Percentiles rank a stretch among this genome's conserved stretches.
Evolutionary conservation across 495 filamentous ascomycete genomes (phyloP).

Genomic region (Xylaria venustula): DNA sequence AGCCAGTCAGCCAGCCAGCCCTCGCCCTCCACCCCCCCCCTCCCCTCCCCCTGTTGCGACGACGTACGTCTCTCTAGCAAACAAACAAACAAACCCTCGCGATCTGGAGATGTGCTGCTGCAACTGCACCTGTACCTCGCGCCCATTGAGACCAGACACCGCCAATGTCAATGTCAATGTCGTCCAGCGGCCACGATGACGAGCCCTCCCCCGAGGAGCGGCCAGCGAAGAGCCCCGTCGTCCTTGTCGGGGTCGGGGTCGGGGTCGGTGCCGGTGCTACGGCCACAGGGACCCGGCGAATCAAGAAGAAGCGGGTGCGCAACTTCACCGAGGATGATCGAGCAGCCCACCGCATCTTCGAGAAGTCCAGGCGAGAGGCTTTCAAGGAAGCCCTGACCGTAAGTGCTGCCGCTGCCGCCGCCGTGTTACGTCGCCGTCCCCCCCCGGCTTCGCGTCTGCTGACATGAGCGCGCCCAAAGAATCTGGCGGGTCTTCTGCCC

Average conservation of each 20-base stretch:
- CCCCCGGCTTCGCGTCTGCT: background rate
- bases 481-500: constrained; percentile 25
- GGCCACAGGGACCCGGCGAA: background rate
- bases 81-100: constrained; percentile 6
- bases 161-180: constrained; percentile 16
- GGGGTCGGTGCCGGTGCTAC: too few species aligned
- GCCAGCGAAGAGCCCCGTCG: constrained; percentile 1
- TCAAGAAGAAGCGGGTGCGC: constrained; percentile 24
- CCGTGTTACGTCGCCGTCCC: too few species aligned
- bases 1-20: too few species aligned
- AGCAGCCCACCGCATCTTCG: constrained; percentile 26
- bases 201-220: constrained; percentile 11
- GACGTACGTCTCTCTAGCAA: too few species aligned
- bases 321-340: constrained; percentile 27
- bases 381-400: constrained; percentile 27
- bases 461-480: constrained; percentile 10
- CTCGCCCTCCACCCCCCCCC: too few species aligned
- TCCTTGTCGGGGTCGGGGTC: too few species aligned
- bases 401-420: too few species aligned
- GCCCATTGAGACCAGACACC: constrained; percentile 5
- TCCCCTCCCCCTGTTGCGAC: too few species aligned
- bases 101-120: constrained; percentile 14
- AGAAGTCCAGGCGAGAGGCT: constrained; percentile 24
- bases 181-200: constrained; percentile 20
- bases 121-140: constrained; percentile 2